Conservation (phyloP, 2,329 filamentous ascomycete species). For the Zymoseptoria passerinii region DNA sequence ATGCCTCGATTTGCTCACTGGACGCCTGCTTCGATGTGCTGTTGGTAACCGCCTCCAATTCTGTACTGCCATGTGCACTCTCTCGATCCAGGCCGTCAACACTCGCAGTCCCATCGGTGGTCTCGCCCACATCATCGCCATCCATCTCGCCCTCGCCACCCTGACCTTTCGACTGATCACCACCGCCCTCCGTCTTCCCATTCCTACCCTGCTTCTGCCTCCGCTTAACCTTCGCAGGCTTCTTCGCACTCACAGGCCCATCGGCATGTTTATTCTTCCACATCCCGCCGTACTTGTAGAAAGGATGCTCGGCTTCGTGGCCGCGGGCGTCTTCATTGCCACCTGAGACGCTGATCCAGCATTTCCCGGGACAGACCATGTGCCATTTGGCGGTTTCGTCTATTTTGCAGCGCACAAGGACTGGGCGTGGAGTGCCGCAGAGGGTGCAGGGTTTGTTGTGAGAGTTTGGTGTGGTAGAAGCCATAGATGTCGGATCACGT, state of each 20-base stretch:
- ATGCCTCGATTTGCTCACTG: background rate
- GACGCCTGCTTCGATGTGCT: background rate
- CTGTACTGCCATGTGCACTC: background rate
- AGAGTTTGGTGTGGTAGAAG: background rate
- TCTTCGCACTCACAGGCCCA: slow-evolving; percentile 32
- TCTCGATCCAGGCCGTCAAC: background rate
- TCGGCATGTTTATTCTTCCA: slow-evolving; percentile 38
- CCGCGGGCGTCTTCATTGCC: slow-evolving; percentile 36
- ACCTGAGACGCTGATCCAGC: slow-evolving; percentile 38
- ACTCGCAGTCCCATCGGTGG: background rate
- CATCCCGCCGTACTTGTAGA: slow-evolving; percentile 33
- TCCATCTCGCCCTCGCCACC: background rate
- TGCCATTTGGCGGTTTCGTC: slow-evolving; percentile 35
- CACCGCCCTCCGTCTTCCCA: background rate
- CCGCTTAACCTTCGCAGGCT: slow-evolving; percentile 33
- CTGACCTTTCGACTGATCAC: background rate
- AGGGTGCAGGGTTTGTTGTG: slow-evolving; percentile 35
- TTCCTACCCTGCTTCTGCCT: slow-evolving; percentile 21
- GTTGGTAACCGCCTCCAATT: background rate
- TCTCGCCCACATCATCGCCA: background rate
- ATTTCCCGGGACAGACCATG: slow-evolving; percentile 37
- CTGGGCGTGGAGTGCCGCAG: slow-evolving; percentile 30
- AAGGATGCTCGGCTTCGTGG: slow-evolving; percentile 26
- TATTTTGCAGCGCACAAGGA: slow-evolving; percentile 39
- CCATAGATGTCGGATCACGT: background rate